A percentile compares a stretch with the other conserved stretches of the same genome.
Evolutionary conservation across 2,329 filamentous ascomycete genomes (phyloP).

Genomic region (Stachybotrys echinatus): DNA sequence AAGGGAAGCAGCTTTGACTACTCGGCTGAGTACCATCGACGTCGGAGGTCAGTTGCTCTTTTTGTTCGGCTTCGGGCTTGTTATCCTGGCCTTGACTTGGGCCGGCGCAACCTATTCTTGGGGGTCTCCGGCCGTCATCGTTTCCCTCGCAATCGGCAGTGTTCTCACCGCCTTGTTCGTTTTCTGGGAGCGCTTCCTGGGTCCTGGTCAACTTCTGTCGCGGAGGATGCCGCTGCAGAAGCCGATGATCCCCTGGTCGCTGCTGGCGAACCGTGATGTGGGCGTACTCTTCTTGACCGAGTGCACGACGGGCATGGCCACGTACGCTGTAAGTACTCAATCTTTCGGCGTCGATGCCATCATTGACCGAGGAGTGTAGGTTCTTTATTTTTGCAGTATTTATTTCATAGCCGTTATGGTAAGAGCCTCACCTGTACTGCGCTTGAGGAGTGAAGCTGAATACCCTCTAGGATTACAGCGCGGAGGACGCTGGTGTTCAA

Average conservation of each 20-base stretch:
- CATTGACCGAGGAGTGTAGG: constrained; percentile 33
- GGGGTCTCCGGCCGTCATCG: constrained; percentile 42
- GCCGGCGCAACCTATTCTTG: constrained; percentile 48
- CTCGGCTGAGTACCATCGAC: constrained; percentile 49
- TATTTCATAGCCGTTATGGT: constrained; percentile 59
- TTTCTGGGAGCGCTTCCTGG: constrained; percentile 49
- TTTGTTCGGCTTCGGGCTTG: constrained; percentile 45
- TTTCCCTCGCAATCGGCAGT: constrained; percentile 39
- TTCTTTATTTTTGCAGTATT: constrained; percentile 64
- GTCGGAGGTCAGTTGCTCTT: constrained; percentile 52
- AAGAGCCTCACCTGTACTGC: neutral
- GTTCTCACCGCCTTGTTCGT: constrained; percentile 36
- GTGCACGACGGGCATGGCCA: constrained; percentile 52
- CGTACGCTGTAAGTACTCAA: constrained; percentile 35
- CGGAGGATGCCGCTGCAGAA: constrained; percentile 31
- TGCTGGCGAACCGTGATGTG: constrained; percentile 54
- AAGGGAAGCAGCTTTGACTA: neutral
- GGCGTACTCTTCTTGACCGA: constrained; percentile 58
- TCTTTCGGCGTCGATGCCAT: neutral
- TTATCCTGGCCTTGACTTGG: constrained; percentile 53
- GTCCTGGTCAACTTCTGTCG: constrained; percentile 32
- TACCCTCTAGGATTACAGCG: constrained; percentile 35
- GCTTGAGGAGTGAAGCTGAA: neutral
- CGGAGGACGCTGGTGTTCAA: constrained; percentile 47
- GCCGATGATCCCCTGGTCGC: constrained; percentile 59